These are phyloP conservation scores for Globisporangium okanoganense DNA, from an alignment of 352 stramenopile genomes.

Conservation along the genomic window DNA sequence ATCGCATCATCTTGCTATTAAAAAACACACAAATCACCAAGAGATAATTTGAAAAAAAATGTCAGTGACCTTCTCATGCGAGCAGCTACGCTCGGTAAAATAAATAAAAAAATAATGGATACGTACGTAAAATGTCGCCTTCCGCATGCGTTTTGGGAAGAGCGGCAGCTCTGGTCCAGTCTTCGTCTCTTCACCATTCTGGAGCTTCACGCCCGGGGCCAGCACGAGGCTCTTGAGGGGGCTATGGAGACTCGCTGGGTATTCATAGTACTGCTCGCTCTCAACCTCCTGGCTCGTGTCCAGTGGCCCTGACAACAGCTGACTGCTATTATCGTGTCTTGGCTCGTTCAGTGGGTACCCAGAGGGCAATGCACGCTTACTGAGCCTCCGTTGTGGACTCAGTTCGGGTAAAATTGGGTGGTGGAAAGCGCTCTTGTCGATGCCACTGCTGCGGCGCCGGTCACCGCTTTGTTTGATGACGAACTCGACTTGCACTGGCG, in stretches of 20 bases:
- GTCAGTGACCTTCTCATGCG: background rate
- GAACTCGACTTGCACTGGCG: slow-evolving; percentile 19
- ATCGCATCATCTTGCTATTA: slow-evolving; percentile 14
- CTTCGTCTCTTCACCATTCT: slow-evolving; percentile 18
- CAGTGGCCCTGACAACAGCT: background rate
- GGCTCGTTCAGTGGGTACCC: background rate
- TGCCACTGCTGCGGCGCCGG: background rate
- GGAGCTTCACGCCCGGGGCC: slow-evolving; percentile 27
- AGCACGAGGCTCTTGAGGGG: slow-evolving; percentile 19
- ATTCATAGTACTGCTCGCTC: background rate
- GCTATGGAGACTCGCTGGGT: background rate
- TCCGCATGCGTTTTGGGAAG: slow-evolving; percentile 25
- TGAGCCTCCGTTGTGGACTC: slow-evolving; percentile 3
- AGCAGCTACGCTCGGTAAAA: background rate
- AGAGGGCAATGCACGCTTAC: background rate
- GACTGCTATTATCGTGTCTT: background rate
- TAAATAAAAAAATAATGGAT: background rate
- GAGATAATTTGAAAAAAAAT: background rate
- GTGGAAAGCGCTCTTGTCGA: no score
- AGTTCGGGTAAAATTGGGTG: slow-evolving; percentile 9
- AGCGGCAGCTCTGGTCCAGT: slow-evolving; percentile 24
- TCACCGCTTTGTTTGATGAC: slow-evolving; percentile 1
- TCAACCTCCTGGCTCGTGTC: background rate
- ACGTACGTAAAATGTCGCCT: slow-evolving; percentile 29
- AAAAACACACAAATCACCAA: background rate